phyloP scores from a whole-genome alignment of 2,329 filamentous ascomycete genomes.

The Tolypocladium amazonense region DNA sequence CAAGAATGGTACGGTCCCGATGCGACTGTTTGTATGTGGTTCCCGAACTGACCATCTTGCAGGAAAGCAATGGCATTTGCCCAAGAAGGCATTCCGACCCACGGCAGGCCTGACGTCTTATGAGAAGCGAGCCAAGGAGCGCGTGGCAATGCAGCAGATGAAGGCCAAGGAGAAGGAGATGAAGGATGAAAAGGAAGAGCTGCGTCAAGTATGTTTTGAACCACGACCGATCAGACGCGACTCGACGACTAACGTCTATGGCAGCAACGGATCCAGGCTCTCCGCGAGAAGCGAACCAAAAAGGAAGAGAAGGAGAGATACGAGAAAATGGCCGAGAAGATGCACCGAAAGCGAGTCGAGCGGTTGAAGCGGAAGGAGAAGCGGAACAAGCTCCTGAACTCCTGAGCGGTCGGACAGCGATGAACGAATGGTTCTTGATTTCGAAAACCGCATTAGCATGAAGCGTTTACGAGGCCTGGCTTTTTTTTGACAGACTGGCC shows the following conservation, averaged over 20 bases:
- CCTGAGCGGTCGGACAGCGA: constrained; percentile 25
- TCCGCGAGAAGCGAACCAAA: constrained; percentile 74
- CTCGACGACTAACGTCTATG: constrained; percentile 5
- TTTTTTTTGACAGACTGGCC: not conserved
- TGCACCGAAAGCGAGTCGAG: constrained; percentile 94
- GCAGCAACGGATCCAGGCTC: constrained; percentile 64
- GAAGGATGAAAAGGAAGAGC: constrained; percentile 91
- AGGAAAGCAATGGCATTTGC: constrained; percentile 93
- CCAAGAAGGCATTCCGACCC: constrained; percentile 78
- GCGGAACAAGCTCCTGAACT: constrained; percentile 75
- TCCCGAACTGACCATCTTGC: constrained; percentile 6
- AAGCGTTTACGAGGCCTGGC: not conserved
- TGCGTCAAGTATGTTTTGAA: constrained; percentile 54
- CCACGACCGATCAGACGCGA: not conserved
- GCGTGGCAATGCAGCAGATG: constrained; percentile 59
- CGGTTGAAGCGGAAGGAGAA: constrained; percentile 91
- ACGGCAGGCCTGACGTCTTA: constrained; percentile 68
- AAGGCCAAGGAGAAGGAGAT: constrained; percentile 94
- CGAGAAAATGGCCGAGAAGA: constrained; percentile 90
- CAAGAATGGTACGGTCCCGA: constrained; percentile 58
- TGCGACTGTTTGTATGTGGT: not conserved
- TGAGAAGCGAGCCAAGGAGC: constrained; percentile 61
- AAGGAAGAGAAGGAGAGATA: constrained; percentile 93
- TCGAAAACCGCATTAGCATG: not conserved
- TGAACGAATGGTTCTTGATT: not conserved